A percentile compares a stretch with the other conserved stretches of the same genome.
phyloP scores from a whole-genome alignment of 2,329 filamentous ascomycete species.

The Fonsecaea multimorphosa region DNA sequence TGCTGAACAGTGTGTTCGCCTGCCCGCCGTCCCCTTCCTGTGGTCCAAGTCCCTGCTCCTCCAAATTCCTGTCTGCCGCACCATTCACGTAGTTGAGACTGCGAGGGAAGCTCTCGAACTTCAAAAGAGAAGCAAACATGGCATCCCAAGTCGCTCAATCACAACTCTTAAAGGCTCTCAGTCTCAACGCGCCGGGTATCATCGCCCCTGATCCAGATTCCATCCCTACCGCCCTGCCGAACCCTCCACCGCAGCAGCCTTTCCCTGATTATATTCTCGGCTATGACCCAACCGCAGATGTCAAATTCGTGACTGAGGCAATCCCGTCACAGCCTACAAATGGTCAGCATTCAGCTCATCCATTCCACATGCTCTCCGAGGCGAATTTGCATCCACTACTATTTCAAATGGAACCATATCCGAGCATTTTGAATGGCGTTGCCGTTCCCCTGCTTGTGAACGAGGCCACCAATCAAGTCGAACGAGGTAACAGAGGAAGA shows the following conservation, averaged over 20 bases:
- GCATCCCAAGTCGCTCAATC: not conserved
- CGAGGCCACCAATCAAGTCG: slow-evolving; percentile 15
- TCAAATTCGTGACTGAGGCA: not conserved
- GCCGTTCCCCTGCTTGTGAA: slow-evolving; percentile 24
- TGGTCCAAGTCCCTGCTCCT: no score
- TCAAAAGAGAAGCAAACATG: not conserved
- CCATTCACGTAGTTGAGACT: no score
- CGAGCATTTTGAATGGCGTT: slow-evolving; percentile 5
- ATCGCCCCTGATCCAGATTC: not conserved
- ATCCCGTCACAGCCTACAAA: slow-evolving; percentile 19
- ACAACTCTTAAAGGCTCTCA: not conserved
- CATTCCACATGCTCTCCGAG: slow-evolving; percentile 23
- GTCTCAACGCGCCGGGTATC: slow-evolving; percentile 18
- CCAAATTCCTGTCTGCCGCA: no score
- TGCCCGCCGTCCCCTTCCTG: no score
- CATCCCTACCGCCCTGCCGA: not conserved
- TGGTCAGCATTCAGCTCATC: slow-evolving; percentile 20
- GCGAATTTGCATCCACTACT: slow-evolving; percentile 30
- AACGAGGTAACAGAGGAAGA: slow-evolving; percentile 9
- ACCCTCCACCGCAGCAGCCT: slow-evolving; percentile 15
- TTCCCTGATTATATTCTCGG: slow-evolving; percentile 28
- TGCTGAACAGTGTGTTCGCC: no score
- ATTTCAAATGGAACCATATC: slow-evolving; percentile 30
- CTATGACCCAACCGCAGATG: slow-evolving; percentile 16
- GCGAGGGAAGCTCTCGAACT: no score